These are phyloP conservation scores for Porogramme epimiltina DNA, from an alignment of 1,284 basidiomycete genomes.

Conservation along the genomic window DNA sequence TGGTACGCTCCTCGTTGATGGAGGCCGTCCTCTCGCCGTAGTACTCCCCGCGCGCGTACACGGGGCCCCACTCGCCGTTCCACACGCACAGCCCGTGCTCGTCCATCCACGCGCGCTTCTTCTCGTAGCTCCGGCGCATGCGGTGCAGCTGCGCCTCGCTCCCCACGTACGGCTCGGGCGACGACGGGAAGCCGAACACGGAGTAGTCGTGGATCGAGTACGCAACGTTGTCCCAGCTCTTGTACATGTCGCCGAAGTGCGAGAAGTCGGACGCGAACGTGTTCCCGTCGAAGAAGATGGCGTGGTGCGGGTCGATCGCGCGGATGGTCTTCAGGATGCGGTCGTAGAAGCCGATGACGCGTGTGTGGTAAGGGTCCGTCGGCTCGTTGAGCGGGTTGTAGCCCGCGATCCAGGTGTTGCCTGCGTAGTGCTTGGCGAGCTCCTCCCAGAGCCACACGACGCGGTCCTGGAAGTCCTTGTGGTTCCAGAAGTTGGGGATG, in stretches of 20 bases:
- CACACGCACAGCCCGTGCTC: constrained; percentile 66
- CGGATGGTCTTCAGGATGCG: constrained; percentile 62
- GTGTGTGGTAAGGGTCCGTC: constrained; percentile 52
- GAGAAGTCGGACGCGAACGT: constrained; percentile 79
- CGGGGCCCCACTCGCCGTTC: constrained; percentile 80
- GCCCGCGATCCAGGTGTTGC: constrained; percentile 66
- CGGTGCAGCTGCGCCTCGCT: constrained; percentile 53
- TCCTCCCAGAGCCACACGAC: constrained; percentile 70
- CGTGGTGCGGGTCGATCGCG: constrained; percentile 63
- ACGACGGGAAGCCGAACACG: constrained; percentile 67
- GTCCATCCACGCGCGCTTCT: constrained; percentile 74
- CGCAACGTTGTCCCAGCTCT: constrained; percentile 58
- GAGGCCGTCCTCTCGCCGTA: constrained; percentile 61
- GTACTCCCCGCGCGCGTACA: constrained; percentile 61
- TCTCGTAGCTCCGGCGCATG: constrained; percentile 57
- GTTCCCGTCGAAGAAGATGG: constrained; percentile 73
- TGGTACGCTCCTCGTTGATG: constrained; percentile 67
- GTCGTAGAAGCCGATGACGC: constrained; percentile 65
- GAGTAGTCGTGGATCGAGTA: constrained; percentile 83
- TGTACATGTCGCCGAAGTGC: constrained; percentile 55
- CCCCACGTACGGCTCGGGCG: constrained; percentile 52
- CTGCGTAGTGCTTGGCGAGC: constrained; percentile 61
- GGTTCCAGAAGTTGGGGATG: constrained; percentile 68
- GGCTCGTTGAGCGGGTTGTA: constrained; percentile 83
- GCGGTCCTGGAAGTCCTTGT: constrained; percentile 49